Base-by-base conservation (phyloP, 371 early-diverging fungal species). In the Mortierella polycephala region DNA sequence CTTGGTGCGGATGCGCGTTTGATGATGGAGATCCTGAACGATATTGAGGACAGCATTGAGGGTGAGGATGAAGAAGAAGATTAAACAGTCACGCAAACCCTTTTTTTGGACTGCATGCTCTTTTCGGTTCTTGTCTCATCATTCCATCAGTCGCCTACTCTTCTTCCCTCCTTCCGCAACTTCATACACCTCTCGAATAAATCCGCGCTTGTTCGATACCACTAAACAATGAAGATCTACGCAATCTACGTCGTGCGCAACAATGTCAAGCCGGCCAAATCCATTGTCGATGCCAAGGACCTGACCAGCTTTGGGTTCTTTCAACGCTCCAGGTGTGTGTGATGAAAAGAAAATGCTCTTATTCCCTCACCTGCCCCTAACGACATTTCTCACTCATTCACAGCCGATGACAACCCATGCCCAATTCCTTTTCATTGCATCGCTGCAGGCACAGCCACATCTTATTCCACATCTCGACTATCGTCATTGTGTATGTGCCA, bases 251-350 rank as follows among this genome's bases (percentile, higher is more conserved):
- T 89, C 62, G 60, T 89, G 21, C 75, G 70, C 63, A 88, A 88
- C 65, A 77, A 82, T 65, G 76, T 57, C 64, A 69, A 69, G 77
- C 79, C 79, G 23, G 82, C 82, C 21, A 85, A 86, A 62, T 40
- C 64, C 55, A 69, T 73, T 41, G 55, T 61, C 41, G 69, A 72
- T 52, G 80, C 62, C 54, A 72, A 69, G 64, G 96, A 98, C 69
- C 84, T 98, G 53, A 85, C 92, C 42, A 88, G 91, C 60, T 96
- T 95, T 85, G 91, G 95, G 56, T 96, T 88, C 82, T 97, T 96
- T 77, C 94, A 96, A 84, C 91, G 96, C 55, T 84, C 90, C 61
- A 91, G 92, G 96, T 93, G 88, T 66, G 21, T 18, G 57, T 16
- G 21, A 30, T 30, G 30, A 30, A 30, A 30, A 30, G 4, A 60